These are phyloP conservation scores for Ceratocystis lukuohia DNA, from an alignment of 2,329 filamentous ascomycete species.

Conservation along the genomic window DNA sequence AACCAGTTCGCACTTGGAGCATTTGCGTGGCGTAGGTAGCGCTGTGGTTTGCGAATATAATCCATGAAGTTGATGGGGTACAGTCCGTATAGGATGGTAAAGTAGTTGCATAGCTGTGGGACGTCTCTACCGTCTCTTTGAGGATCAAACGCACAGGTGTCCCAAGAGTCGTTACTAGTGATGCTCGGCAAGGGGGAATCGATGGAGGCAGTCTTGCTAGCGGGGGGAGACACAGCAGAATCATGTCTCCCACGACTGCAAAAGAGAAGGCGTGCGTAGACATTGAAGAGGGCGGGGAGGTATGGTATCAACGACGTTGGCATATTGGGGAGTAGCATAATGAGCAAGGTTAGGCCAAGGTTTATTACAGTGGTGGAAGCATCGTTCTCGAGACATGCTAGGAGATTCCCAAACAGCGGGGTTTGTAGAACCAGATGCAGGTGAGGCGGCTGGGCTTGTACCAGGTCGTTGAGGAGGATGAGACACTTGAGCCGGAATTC, in stretches of 20 bases:
- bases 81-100: conserved; percentile 68
- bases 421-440: conserved; percentile 61
- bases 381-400: conserved; percentile 63
- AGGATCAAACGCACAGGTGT: conserved; percentile 47
- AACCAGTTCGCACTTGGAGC: conserved; percentile 58
- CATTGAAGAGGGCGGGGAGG: conserved; percentile 62
- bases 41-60: conserved; percentile 70
- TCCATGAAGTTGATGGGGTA: conserved; percentile 80
- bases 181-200: conserved; percentile 19
- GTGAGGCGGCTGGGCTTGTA: conserved; percentile 66
- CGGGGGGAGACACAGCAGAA: conserved; percentile 23
- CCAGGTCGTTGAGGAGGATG: conserved; percentile 56
- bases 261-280: conserved; percentile 67
- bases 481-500: conserved; percentile 51
- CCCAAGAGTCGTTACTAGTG: conserved; percentile 41
- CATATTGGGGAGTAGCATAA: conserved; percentile 74
- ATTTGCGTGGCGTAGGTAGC: conserved; percentile 61
- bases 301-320: conserved; percentile 56
- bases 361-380: conserved; percentile 67
- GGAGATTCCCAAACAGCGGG: conserved; percentile 54
- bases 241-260: conserved; percentile 52
- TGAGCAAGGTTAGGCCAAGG: conserved; percentile 57
- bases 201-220: conserved; percentile 17
- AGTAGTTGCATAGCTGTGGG: conserved; percentile 59
- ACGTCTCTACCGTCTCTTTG: conserved; percentile 49